Conservation (phyloP, 2,329 filamentous ascomycete genomes). For the Coniochaeta pulveracea region DNA sequence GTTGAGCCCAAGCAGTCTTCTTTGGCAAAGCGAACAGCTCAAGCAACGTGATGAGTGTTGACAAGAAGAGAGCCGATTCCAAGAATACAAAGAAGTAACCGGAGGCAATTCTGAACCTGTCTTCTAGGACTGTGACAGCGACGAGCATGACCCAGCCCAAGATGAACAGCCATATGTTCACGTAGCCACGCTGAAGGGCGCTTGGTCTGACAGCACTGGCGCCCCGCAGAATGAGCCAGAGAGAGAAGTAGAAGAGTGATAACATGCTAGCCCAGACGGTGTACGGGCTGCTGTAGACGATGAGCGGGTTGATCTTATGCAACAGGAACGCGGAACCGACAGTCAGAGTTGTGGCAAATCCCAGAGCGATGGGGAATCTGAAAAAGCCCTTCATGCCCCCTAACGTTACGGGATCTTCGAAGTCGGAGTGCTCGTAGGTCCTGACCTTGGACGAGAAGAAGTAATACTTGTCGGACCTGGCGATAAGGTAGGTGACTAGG, state of each 20-base stretch:
- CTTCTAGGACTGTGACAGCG: slow-evolving; percentile 61
- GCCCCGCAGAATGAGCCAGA: slow-evolving; percentile 74
- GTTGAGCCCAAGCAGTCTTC: slow-evolving; percentile 58
- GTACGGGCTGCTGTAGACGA: slow-evolving; percentile 84
- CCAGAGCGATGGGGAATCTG: slow-evolving; percentile 68
- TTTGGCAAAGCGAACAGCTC: slow-evolving; percentile 69
- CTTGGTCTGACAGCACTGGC: slow-evolving; percentile 74
- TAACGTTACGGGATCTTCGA: slow-evolving; percentile 46
- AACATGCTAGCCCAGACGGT: slow-evolving; percentile 83
- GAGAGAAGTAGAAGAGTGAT: slow-evolving; percentile 65
- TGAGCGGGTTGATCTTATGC: slow-evolving; percentile 75
- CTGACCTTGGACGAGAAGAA: slow-evolving; percentile 57
- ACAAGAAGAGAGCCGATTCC: slow-evolving; percentile 63
- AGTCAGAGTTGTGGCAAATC: slow-evolving; percentile 55
- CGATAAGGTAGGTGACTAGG: slow-evolving; percentile 56
- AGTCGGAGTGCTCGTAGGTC: slow-evolving; percentile 46
- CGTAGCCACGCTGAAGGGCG: slow-evolving; percentile 73
- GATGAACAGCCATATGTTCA: slow-evolving; percentile 73
- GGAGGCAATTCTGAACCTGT: slow-evolving; percentile 59
- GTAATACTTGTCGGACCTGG: slow-evolving; percentile 73
- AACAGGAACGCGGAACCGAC: slow-evolving; percentile 65
- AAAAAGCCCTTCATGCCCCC: slow-evolving; percentile 75
- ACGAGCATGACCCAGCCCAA: slow-evolving; percentile 65
- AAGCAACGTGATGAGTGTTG: slow-evolving; percentile 62
- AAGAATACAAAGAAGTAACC: slow-evolving; percentile 78